Percentiles rank a stretch among this genome's conserved stretches.
Conservation (phyloP, 2,329 filamentous ascomycete genomes). For the Pseudogymnoascus sp. region DNA sequence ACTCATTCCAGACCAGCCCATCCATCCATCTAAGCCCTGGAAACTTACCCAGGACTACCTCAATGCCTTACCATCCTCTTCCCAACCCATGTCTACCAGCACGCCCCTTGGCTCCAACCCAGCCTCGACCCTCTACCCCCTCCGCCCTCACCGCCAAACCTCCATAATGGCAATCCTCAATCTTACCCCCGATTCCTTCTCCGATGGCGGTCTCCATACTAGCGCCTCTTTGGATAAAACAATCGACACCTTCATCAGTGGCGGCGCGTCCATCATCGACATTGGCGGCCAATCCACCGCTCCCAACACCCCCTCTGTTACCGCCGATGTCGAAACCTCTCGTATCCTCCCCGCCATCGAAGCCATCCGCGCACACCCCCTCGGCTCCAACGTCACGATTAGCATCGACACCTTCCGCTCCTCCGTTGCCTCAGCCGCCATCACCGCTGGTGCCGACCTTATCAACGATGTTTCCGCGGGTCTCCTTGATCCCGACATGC, state of each 20-base stretch:
- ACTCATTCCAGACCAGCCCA: constrained; percentile 46
- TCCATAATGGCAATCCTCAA: constrained; percentile 92
- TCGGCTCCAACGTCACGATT: constrained; percentile 58
- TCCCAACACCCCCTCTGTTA: constrained; percentile 62
- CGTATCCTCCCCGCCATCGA: constrained; percentile 75
- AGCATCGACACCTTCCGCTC: constrained; percentile 93
- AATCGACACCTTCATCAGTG: constrained; percentile 53
- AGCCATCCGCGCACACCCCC: constrained; percentile 60
- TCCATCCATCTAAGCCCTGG: constrained; percentile 49
- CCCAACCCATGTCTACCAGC: constrained; percentile 48
- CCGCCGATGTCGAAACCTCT: constrained; percentile 63
- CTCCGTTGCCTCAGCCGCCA: constrained; percentile 66
- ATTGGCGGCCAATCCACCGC: constrained; percentile 90
- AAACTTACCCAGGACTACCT: constrained; percentile 54
- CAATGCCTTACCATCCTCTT: constrained; percentile 45
- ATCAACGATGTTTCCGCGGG: constrained; percentile 94
- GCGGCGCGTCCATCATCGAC: constrained; percentile 79
- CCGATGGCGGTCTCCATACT: constrained; percentile 68
- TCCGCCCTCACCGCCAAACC: constrained; percentile 50
- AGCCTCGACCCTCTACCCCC: constrained; percentile 48
- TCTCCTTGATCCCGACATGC: constrained; percentile 69
- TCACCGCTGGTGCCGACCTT: constrained; percentile 76
- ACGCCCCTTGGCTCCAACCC: constrained; percentile 42
- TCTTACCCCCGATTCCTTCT: constrained; percentile 93
- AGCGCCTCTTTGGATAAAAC: constrained; percentile 48